These are phyloP conservation scores for Cystoderma amianthinum DNA, from an alignment of 768 basidiomycete genomes.

Conservation along the genomic window DNA sequence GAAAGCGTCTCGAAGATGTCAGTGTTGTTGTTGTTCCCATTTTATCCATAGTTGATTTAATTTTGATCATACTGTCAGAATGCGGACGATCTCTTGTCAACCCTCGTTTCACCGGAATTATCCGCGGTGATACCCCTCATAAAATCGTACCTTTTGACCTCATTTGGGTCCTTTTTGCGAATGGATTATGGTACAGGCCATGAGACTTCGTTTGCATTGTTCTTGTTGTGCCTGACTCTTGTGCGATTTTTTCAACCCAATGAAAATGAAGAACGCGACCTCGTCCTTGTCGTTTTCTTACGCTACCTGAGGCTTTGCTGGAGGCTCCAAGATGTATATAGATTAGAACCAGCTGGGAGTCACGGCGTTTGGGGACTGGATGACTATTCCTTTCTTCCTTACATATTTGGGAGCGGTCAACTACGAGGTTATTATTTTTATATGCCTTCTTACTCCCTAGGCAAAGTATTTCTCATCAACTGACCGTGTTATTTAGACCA, in stretches of 20 bases:
- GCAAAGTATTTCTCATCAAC: neutral
- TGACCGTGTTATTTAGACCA: slow-evolving; percentile 39
- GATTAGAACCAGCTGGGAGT: slow-evolving; percentile 91
- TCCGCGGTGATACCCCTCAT: slow-evolving; percentile 50
- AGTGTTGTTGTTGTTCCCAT: slow-evolving; percentile 8
- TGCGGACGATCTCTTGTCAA: slow-evolving; percentile 40
- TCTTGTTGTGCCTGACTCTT: slow-evolving; percentile 68
- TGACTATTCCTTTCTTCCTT: slow-evolving; percentile 84
- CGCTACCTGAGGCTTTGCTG: slow-evolving; percentile 82
- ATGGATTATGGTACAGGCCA: slow-evolving; percentile 98
- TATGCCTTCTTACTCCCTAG: slow-evolving; percentile 1
- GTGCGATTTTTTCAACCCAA: slow-evolving; percentile 55
- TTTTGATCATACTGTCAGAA: slow-evolving; percentile 27
- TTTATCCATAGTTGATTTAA: slow-evolving; percentile 7
- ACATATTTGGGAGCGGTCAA: slow-evolving; percentile 88
- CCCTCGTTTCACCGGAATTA: slow-evolving; percentile 40
- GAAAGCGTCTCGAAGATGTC: slow-evolving; percentile 71
- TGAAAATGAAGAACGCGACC: slow-evolving; percentile 52
- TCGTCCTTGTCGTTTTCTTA: slow-evolving; percentile 57
- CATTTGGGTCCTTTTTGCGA: slow-evolving; percentile 86
- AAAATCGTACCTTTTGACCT: slow-evolving; percentile 69
- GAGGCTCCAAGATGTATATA: slow-evolving; percentile 83
- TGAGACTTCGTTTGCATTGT: slow-evolving; percentile 82
- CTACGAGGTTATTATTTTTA: slow-evolving; percentile 54
- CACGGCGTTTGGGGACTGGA: slow-evolving; percentile 99